Percentiles rank a stretch among this genome's conserved stretches.
These are phyloP conservation scores for Setaria viridis DNA, from an alignment of 202 grass and related monocot species.

Conservation along the genomic window DNA sequence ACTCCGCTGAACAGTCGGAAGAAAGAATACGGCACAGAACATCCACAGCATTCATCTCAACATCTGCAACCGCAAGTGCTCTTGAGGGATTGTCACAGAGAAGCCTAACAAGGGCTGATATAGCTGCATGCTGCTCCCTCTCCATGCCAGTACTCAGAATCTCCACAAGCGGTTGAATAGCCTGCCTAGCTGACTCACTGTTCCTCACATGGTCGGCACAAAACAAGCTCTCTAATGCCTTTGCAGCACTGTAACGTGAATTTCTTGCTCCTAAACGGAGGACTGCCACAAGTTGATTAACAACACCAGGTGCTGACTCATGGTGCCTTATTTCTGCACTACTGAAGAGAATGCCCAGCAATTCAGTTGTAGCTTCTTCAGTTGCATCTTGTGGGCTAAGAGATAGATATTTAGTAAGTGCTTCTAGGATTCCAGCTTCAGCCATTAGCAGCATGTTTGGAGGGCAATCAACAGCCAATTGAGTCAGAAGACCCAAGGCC, in stretches of 20 bases:
- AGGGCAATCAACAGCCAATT: slow-evolving; percentile 84
- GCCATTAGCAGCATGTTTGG: slow-evolving; percentile 96
- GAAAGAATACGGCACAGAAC: slow-evolving; percentile 94
- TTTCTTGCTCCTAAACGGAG: slow-evolving; percentile 97
- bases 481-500: slow-evolving; percentile 88
- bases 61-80: slow-evolving; percentile 97
- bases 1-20: slow-evolving; percentile 86
- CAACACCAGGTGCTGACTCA: slow-evolving; percentile 91
- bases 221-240: slow-evolving; percentile 98
- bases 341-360: slow-evolving; percentile 89
- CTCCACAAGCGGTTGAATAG: slow-evolving; percentile 98
- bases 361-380: slow-evolving; percentile 98
- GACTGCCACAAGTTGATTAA: slow-evolving; percentile 98
- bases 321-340: slow-evolving; percentile 87
- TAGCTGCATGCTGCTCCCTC: slow-evolving; percentile 99
- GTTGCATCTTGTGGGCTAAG: slow-evolving; percentile 97
- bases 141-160: slow-evolving; percentile 97
- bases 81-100: slow-evolving; percentile 95
- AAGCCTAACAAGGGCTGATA: slow-evolving; percentile 92
- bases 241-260: slow-evolving; percentile 96
- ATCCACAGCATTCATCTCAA: slow-evolving; percentile 99
- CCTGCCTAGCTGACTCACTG: slow-evolving; percentile 87
- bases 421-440: slow-evolving; percentile 95
- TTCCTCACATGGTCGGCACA: slow-evolving; percentile 97
- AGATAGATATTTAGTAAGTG: slow-evolving; percentile 93